Conservation (phyloP, 2,329 filamentous ascomycete species). For the Phoma herbarum region DNA sequence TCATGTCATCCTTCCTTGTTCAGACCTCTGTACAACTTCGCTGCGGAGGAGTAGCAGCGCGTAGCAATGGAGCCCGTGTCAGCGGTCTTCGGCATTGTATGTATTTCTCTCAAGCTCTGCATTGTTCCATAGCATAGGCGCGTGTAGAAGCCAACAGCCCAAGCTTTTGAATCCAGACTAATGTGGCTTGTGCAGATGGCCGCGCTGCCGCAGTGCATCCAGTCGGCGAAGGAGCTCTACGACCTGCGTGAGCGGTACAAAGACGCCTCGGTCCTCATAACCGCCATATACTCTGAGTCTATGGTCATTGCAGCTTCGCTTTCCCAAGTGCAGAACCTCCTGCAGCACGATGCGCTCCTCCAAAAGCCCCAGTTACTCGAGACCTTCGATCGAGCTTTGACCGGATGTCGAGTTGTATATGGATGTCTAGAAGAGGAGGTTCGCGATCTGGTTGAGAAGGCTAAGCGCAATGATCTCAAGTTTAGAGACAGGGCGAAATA, state of each 20-base stretch:
- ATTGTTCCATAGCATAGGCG: not conserved
- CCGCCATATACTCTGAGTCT: conserved; percentile 46
- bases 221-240: conserved; percentile 43
- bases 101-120: not conserved
- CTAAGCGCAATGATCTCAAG: conserved; percentile 31
- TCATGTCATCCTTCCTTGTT: conserved; percentile 6
- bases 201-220: conserved; percentile 38
- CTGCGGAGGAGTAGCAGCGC: conserved; percentile 4
- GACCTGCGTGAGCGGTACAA: conserved; percentile 42
- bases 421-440: conserved; percentile 47
- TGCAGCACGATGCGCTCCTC: conserved; percentile 39
- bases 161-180: not conserved
- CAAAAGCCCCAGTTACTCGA: conserved; percentile 42
- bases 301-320: conserved; percentile 47
- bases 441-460: conserved; percentile 32
- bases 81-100: conserved; percentile 18
- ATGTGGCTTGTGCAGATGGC: conserved; percentile 25
- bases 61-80: conserved; percentile 18
- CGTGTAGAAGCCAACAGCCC: not conserved
- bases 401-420: conserved; percentile 46
- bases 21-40: not conserved
- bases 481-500: conserved; percentile 41
- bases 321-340: conserved; percentile 42
- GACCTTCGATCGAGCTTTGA: conserved; percentile 45
- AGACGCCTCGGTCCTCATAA: conserved; percentile 44